A percentile compares a stretch with the other conserved stretches of the same genome.
phyloP scores from a whole-genome alignment of 352 stramenopile genomes.

The Globisporangium acanthophoron region DNA sequence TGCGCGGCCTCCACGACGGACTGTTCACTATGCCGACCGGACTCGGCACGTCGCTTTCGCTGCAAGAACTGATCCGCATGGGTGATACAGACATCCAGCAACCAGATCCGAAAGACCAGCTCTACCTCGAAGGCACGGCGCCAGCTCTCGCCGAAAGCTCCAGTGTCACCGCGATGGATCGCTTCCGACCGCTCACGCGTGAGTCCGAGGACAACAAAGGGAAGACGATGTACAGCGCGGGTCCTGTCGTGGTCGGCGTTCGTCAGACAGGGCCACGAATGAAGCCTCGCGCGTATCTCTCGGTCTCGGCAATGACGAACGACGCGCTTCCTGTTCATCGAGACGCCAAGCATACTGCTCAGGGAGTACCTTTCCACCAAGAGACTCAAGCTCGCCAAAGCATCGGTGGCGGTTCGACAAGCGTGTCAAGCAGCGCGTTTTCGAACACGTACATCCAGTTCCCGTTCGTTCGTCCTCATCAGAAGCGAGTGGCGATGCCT shows the following conservation, averaged over 20 bases:
- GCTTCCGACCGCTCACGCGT: slow-evolving; percentile 31
- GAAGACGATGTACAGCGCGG: not conserved
- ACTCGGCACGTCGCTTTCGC: slow-evolving; percentile 29
- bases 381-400: not conserved
- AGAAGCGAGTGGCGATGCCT: slow-evolving; percentile 16
- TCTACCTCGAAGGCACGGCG: slow-evolving; percentile 29
- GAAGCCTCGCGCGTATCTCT: slow-evolving; percentile 19
- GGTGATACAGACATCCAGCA: not conserved
- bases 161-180: slow-evolving; percentile 33
- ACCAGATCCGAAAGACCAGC: slow-evolving; percentile 13
- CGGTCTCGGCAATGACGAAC: slow-evolving; percentile 11
- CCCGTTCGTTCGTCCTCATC: slow-evolving; percentile 31
- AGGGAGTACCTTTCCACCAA: not conserved
- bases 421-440: not conserved
- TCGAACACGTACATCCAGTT: slow-evolving; percentile 61
- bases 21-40: slow-evolving; percentile 28
- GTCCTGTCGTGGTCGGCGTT: slow-evolving; percentile 30
- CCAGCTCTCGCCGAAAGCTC: slow-evolving; percentile 26
- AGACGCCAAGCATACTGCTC: not conserved
- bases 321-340: not conserved
- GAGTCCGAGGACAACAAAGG: slow-evolving; percentile 5
- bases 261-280: slow-evolving; percentile 18
- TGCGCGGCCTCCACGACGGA: slow-evolving; percentile 46
- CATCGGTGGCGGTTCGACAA: not conserved
- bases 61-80: slow-evolving; percentile 27